phyloP scores from a whole-genome alignment of 2,329 filamentous ascomycete species.

The Ophiostoma piceae region DNA sequence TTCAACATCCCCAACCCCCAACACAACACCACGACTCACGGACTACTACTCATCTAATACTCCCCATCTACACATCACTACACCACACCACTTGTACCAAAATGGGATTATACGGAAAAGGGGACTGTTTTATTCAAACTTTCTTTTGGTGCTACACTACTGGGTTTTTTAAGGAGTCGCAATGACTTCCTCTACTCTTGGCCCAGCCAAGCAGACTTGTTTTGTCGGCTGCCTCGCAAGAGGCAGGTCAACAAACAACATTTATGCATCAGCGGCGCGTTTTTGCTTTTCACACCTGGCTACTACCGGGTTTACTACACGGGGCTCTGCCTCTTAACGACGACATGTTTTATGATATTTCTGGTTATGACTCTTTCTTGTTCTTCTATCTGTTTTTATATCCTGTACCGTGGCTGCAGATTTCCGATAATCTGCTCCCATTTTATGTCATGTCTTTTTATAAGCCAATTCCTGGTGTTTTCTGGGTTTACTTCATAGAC shows the following conservation, averaged over 20 bases:
- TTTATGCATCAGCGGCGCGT: neutral
- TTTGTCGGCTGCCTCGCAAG: neutral
- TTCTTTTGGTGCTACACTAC: conserved; percentile 17
- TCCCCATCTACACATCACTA: conserved; percentile 3
- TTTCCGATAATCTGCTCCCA: neutral
- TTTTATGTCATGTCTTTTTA: conserved; percentile 5
- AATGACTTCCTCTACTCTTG: neutral
- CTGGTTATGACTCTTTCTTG: conserved; percentile 26
- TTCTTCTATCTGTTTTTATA: conserved; percentile 14
- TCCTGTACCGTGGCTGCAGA: conserved; percentile 8
- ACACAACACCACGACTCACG: neutral
- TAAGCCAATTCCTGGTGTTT: neutral
- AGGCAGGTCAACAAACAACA: neutral
- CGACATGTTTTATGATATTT: conserved; percentile 26
- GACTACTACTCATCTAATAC: conserved; percentile 15
- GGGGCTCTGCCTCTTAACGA: conserved; percentile 18
- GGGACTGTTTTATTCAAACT: conserved; percentile 9
- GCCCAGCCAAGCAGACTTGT: conserved; percentile 5
- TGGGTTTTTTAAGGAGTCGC: neutral
- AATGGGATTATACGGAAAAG: conserved; percentile 14
- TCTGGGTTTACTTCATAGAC: neutral
- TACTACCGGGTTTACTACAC: neutral
- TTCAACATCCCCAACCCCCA: neutral
- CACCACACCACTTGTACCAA: conserved; percentile 15
- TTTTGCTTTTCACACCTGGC: neutral